A percentile compares a stretch with the other conserved stretches of the same genome.
phyloP scores from a whole-genome alignment of 179 eudicot genomes.

The Beta corolliflora region DNA sequence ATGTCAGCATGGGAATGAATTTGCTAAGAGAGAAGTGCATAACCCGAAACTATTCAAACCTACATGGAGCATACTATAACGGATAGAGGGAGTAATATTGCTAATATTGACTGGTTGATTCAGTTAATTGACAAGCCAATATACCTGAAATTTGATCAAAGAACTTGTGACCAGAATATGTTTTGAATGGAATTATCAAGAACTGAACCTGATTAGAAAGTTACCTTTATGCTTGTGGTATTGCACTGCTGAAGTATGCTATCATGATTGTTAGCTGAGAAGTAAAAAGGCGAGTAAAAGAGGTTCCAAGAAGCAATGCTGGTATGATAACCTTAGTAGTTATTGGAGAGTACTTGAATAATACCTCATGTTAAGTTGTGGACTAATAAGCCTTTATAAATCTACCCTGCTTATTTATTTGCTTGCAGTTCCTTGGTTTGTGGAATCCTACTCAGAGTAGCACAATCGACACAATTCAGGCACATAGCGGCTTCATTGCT shows the following conservation, averaged over 20 bases:
- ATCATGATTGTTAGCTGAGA: not conserved
- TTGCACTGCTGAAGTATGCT: no score
- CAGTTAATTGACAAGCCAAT: no score
- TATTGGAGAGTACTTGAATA: not conserved
- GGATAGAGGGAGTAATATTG: not conserved
- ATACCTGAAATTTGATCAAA: no score
- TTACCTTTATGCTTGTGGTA: no score
- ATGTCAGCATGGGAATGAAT: not conserved
- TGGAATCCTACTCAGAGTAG: slow-evolving; percentile 32
- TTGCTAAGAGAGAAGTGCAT: not conserved
- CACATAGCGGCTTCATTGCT: slow-evolving; percentile 21
- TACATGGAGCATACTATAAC: not conserved
- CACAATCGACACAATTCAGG: slow-evolving; percentile 15
- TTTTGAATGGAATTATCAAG: no score
- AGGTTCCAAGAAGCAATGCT: no score
- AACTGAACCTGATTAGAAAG: no score
- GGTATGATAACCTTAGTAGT: no score
- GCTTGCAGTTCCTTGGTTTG: slow-evolving; percentile 22
- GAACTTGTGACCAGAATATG: no score
- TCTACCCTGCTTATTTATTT: not conserved
- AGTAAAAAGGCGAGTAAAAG: no score
- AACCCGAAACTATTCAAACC: no score
- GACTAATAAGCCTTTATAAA: not conserved
- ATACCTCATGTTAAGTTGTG: not conserved
- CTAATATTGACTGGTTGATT: no score